A percentile compares a stretch with the other conserved stretches of the same genome.
phyloP scores from a whole-genome alignment of 768 basidiomycete genomes.

The Leucocoprinus birnbaumii region DNA sequence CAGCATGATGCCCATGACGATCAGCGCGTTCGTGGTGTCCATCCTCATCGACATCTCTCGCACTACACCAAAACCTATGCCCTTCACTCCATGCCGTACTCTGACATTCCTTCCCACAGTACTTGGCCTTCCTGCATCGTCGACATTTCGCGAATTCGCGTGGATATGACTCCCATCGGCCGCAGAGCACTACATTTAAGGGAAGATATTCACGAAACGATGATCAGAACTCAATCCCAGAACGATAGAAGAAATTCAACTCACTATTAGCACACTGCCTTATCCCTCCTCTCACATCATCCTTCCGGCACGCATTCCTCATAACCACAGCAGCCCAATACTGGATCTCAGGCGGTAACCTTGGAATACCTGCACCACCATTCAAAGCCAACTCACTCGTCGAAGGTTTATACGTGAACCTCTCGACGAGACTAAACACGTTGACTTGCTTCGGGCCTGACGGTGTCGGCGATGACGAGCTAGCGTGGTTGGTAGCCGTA shows the following conservation, averaged over 20 bases:
- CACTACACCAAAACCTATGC: constrained; percentile 92
- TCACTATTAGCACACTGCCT: constrained; percentile 95
- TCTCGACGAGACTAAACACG: constrained; percentile 93
- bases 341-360: constrained; percentile 86
- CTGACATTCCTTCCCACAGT: constrained; percentile 97
- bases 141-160: constrained; percentile 97
- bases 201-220: too few relatives aligned
- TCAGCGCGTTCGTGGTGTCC: constrained; percentile 16
- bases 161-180: constrained; percentile 89
- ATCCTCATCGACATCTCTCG: constrained; percentile 51
- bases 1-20: neutral
- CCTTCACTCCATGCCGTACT: constrained; percentile 96
- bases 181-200: constrained; percentile 98
- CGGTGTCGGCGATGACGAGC: neutral
- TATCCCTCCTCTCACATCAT: constrained; percentile 89
- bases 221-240: neutral
- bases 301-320: constrained; percentile 98
- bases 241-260: constrained; percentile 23
- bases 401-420: constrained; percentile 93
- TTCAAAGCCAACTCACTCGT: constrained; percentile 44
- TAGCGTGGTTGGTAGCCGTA: neutral
- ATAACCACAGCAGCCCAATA: constrained; percentile 99
- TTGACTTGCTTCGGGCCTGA: constrained; percentile 61
- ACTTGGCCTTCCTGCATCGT: constrained; percentile 95
- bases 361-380: constrained; percentile 23